Evolutionary conservation across 2,329 filamentous ascomycete genomes (phyloP), one percentile per base, ranked within the genome.

Genomic region (Fusarium brachygibbosum): DNA sequence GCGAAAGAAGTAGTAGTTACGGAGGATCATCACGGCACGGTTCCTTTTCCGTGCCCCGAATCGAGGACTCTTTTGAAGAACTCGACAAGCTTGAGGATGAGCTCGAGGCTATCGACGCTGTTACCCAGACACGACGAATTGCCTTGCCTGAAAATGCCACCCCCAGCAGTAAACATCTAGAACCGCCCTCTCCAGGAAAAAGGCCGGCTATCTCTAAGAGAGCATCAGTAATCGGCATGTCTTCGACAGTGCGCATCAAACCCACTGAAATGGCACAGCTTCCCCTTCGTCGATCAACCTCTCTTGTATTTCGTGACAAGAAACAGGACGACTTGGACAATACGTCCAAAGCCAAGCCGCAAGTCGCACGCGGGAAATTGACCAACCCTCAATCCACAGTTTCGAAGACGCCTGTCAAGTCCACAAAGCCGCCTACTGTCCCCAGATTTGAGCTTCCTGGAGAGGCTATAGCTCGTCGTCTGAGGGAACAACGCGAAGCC

Each of bases 21-120:
- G 73, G 78, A 14, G 69, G 64, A n/a, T 77, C 76, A 19, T 77
- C 78, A 25, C 69, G 71, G 29, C 54, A 74, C 8, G 77, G 74
- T 0, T 79, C 77, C 8, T 76, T 72, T 63, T 80, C 70, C 1
- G 78, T 81, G 14, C 79, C 83, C 28, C 84, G 87, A 19, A 90
- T 90, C 50, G 88, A 90, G 73, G 88, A 90, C 74, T 90, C 88
- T 3, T 79, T 90, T 11, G 88, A 89, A 74, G 87, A 87, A 66
- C 80, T 90, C 21, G 88, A 90, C 72, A 81, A 82, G 63, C 80
- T 90, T 17, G 87, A 90, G 68, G 88, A 90, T 32, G 82, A 89
- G 50, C 80, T 90, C 12, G 88, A 90, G 68, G 86, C 83, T 3
- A 79, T 88, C 34, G 72, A 77, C 56, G 77, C 78, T n/a, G 76